Evolutionary conservation across 768 basidiomycete species (phyloP), one percentile per base, ranked within the genome.

Genomic region (Boletus rubroflammeus): DNA sequence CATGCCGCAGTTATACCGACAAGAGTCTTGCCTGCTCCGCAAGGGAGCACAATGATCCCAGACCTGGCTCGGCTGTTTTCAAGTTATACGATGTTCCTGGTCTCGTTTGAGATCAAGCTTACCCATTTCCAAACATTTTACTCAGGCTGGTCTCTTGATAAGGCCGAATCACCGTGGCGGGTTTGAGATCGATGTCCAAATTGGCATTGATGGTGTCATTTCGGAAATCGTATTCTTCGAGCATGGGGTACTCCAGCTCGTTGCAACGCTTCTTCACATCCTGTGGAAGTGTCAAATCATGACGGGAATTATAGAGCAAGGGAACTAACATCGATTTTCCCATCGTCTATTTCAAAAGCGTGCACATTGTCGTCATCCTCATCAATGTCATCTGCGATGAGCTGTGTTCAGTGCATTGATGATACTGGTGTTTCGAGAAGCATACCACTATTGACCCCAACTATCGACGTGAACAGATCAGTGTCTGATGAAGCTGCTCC

Each of bases 121-220:
- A 93, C 91, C 94, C 97, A 70, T 99, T 98, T 50, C 97, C 96
- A 72, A 99, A 99, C 97, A 99, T 99, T 75, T 99, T 99, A 61
- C 93, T 94, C 40, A 99, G 76, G 67, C 91, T 94, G 50, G 97
- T 99, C 74, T 98, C 96, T 72, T 99, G 97, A 72, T 99, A 99
- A 14, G 97, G 93, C 51, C 97, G 82, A 67, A 99, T 97, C 57
- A 96, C 89, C 3, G 97, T 98, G 34, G 93, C 90, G 3, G 97
- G 97, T 70, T 99, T 99, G 50, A 99, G 82, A 71, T 99, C 97
- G 53, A 99, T 99, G 67, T 99, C 97, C 42, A 99, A 80, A 71
- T 98, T 96, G 28, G 97, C 83, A 67, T 99, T 99, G 61, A 94
- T 76, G 0, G 91, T 93, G 69, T 99, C 97, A 67, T 98, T 96